These are phyloP conservation scores for Agrocybe praecox DNA, from an alignment of 768 basidiomycete species.

Conservation along the genomic window DNA sequence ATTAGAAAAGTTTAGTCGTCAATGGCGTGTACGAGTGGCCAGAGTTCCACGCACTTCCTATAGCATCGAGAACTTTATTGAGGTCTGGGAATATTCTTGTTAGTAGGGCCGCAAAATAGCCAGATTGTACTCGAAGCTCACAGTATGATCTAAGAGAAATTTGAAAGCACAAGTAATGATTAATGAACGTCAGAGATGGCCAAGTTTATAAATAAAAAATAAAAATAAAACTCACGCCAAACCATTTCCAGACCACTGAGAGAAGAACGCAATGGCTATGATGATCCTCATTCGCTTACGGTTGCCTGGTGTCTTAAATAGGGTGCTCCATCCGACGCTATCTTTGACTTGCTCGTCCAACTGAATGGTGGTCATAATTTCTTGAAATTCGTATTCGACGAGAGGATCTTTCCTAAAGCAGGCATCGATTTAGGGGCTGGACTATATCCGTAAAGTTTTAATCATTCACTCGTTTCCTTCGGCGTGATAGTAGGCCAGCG, in stretches of 20 bases:
- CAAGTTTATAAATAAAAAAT: background rate
- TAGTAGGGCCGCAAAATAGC: background rate
- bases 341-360: conserved; percentile 39
- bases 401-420: conserved; percentile 59
- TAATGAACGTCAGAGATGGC: no score
- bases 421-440: background rate
- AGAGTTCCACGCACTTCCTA: conserved; percentile 38
- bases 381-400: conserved; percentile 60
- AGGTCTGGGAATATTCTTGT: conserved; percentile 30
- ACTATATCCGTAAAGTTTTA: no score
- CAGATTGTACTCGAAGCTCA: background rate
- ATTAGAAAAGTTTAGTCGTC: background rate
- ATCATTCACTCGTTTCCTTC: conserved; percentile 7
- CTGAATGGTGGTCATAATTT: conserved; percentile 58
- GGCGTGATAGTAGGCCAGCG: conserved; percentile 15
- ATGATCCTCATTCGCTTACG: conserved; percentile 55
- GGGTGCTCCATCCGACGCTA: conserved; percentile 43
- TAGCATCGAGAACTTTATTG: conserved; percentile 51
- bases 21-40: background rate
- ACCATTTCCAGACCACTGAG: conserved; percentile 59
- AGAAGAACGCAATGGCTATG: conserved; percentile 59
- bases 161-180: no score
- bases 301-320: conserved; percentile 54
- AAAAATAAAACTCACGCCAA: conserved; percentile 32
- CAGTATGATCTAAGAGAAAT: conserved; percentile 53